Percentiles rank a stretch among this genome's conserved stretches.
These are phyloP conservation scores for Colletotrichum sojae DNA, from an alignment of 2,329 filamentous ascomycete genomes.

Conservation along the genomic window DNA sequence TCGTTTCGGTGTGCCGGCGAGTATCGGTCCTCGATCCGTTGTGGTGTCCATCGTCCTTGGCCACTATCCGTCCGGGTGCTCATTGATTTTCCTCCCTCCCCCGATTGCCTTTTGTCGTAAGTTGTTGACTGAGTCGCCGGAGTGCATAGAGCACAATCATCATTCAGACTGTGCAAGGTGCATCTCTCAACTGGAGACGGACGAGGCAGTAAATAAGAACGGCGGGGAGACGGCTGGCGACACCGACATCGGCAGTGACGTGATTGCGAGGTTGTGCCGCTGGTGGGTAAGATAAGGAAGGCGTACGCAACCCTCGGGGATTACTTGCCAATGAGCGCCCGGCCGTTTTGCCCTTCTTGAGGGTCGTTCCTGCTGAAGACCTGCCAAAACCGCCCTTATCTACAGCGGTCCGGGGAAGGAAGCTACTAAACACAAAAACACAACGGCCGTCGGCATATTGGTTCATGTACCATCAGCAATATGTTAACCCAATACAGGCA, in stretches of 20 bases:
- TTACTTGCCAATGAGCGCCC: constrained; percentile 17
- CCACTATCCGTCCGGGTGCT: background rate
- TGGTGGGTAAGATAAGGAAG: constrained; percentile 34
- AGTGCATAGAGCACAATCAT: background rate
- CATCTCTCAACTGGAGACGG: background rate
- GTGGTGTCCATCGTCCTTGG: background rate
- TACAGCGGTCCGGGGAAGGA: background rate
- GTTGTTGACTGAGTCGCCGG: background rate
- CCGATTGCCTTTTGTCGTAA: background rate
- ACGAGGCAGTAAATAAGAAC: constrained; percentile 2
- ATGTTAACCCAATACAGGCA: constrained; percentile 28
- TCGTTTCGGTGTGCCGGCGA: background rate
- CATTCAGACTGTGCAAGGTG: background rate
- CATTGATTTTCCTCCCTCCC: background rate
- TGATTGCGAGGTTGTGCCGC: constrained; percentile 37
- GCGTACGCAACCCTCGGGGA: constrained; percentile 32
- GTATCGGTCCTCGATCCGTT: background rate
- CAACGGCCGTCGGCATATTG: background rate
- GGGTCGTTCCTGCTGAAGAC: background rate
- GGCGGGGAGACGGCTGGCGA: constrained; percentile 2
- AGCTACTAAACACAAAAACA: background rate
- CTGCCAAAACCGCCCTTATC: constrained; percentile 27
- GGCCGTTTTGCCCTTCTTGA: constrained; percentile 4
- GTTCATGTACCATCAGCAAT: background rate
- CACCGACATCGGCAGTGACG: constrained; percentile 41